phyloP scores from a whole-genome alignment of 306 rosid genomes.

The Cotoneaster glaucophyllus region DNA sequence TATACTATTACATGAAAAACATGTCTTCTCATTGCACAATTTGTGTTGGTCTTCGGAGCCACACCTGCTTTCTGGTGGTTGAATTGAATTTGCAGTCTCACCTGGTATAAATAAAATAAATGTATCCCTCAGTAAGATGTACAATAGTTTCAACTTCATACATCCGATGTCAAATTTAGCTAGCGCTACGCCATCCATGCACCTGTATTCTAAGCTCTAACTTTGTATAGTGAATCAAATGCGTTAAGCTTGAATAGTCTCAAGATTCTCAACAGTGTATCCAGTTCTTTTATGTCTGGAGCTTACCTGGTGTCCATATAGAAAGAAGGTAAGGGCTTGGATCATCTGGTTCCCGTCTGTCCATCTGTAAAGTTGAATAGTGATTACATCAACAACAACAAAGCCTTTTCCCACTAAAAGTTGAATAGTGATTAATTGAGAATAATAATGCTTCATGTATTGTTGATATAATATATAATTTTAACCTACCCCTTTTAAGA shows the following conservation, averaged over 20 bases:
- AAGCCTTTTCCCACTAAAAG: too few species aligned
- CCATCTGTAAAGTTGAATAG: constrained; percentile 54
- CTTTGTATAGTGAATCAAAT: not conserved
- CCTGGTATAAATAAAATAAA: constrained; percentile 34
- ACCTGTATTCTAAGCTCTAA: constrained; percentile 4
- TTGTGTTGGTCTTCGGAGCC: constrained; percentile 39
- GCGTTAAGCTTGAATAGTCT: not conserved
- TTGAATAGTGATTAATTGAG: constrained; percentile 15
- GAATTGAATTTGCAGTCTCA: constrained; percentile 65
- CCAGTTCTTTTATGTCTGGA: not conserved
- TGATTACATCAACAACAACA: too few species aligned
- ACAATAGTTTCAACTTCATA: constrained; percentile 3
- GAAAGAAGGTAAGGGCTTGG: constrained; percentile 98
- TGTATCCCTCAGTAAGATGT: constrained; percentile 8
- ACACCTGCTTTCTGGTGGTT: constrained; percentile 64
- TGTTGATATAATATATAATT: constrained; percentile 6
- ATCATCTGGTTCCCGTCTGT: constrained; percentile 77
- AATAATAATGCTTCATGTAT: constrained; percentile 9
- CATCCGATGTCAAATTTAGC: constrained; percentile 3
- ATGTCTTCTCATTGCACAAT: constrained; percentile 57
- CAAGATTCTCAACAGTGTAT: not conserved
- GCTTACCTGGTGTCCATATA: constrained; percentile 92
- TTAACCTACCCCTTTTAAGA: constrained; percentile 59
- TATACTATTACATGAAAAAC: constrained; percentile 64
- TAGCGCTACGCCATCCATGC: not conserved